These are phyloP conservation scores for Smittium culicis DNA, from an alignment of 371 early-diverging fungal genomes.

Conservation along the genomic window DNA sequence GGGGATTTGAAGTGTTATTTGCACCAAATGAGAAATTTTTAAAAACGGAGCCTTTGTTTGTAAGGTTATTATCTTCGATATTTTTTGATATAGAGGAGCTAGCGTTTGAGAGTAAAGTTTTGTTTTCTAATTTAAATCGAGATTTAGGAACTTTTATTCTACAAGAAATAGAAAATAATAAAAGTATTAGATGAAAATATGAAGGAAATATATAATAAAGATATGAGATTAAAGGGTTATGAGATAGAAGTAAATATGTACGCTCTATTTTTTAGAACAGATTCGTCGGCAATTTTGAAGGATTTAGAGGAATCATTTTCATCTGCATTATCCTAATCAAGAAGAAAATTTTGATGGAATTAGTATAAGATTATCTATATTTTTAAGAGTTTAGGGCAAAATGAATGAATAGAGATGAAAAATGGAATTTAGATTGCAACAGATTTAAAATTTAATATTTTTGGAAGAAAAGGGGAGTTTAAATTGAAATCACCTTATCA, in stretches of 20 bases:
- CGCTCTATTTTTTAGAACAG: not conserved
- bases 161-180: not conserved
- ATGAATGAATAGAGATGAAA: too few species aligned
- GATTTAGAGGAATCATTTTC: not conserved
- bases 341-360: not conserved
- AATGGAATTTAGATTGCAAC: too few species aligned
- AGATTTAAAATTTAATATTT: too few species aligned
- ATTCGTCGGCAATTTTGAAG: not conserved
- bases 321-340: not conserved
- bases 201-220: too few species aligned
- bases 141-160: not conserved
- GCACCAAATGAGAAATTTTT: not conserved
- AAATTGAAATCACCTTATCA: not conserved
- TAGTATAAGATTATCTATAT: too few species aligned
- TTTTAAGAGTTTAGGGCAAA: too few species aligned
- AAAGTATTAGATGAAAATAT: not conserved
- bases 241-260: not conserved
- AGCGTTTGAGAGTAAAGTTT: too few species aligned
- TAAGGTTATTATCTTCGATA: not conserved
- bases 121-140: not conserved
- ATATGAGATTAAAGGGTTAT: not conserved
- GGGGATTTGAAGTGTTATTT: not conserved
- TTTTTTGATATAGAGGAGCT: not conserved
- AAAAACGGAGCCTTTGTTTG: not conserved
- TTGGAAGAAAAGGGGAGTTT: too few species aligned